phyloP scores from a whole-genome alignment of 106 monocot species.

The Dioscorea dumetorum region DNA sequence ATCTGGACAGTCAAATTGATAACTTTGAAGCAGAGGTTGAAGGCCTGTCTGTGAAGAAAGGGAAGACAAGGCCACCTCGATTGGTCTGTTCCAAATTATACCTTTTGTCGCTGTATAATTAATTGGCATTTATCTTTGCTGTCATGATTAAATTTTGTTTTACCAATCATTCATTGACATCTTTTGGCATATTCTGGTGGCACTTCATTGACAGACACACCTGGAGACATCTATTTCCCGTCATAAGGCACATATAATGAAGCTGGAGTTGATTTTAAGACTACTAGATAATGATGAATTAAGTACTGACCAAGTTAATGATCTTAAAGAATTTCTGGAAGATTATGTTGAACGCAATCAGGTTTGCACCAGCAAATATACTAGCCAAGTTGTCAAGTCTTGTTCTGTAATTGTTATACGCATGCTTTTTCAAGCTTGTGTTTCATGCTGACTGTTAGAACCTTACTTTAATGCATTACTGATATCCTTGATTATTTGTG shows the following conservation, averaged over 20 bases:
- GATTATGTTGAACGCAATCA: conserved; percentile 99
- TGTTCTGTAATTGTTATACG: neutral
- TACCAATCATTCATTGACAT: neutral
- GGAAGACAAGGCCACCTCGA: conserved; percentile 81
- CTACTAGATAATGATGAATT: conserved; percentile 95
- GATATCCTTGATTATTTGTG: neutral
- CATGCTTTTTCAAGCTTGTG: neutral
- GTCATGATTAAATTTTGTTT: neutral
- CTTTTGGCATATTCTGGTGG: neutral
- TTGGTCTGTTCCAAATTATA: conserved; percentile 40
- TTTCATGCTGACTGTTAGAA: neutral
- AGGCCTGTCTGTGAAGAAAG: conserved; percentile 92
- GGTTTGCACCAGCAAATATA: conserved; percentile 22
- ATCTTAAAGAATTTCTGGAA: conserved; percentile 88
- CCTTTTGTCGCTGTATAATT: neutral
- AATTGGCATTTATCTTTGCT: neutral
- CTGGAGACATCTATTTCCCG: conserved; percentile 82
- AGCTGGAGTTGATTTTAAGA: conserved; percentile 92
- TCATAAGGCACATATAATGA: conserved; percentile 96
- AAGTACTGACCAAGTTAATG: conserved; percentile 97
- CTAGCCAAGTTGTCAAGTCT: neutral
- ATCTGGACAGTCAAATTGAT: conserved; percentile 91
- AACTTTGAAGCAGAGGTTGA: conserved; percentile 93
- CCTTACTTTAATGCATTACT: neutral
- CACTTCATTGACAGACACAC: conserved; percentile 44